These are phyloP conservation scores for Alternaria rosae DNA, from an alignment of 2,329 filamentous ascomycete species.

Conservation along the genomic window DNA sequence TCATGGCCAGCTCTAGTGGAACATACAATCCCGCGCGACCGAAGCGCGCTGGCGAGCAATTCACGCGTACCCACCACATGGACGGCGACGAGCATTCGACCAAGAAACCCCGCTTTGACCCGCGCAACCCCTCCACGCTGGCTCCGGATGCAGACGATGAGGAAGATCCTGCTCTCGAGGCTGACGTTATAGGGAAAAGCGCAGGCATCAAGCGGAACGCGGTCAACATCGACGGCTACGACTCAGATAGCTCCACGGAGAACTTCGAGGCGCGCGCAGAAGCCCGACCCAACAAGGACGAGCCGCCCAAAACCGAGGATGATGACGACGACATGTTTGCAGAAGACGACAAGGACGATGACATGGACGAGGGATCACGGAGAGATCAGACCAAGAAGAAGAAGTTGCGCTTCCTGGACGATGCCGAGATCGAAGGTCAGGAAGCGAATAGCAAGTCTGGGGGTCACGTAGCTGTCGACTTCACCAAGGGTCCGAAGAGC, in stretches of 20 bases:
- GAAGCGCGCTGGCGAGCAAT: constrained; percentile 83
- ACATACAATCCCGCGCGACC: constrained; percentile 69
- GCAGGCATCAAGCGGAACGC: constrained; percentile 86
- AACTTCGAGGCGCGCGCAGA: constrained; percentile 80
- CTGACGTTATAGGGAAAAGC: constrained; percentile 85
- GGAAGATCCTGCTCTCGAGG: constrained; percentile 80
- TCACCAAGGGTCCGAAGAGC: constrained; percentile 54
- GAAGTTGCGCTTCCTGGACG: constrained; percentile 66
- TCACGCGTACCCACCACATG: constrained; percentile 75
- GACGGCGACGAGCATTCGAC: constrained; percentile 61
- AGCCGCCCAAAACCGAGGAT: constrained; percentile 52
- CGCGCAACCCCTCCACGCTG: constrained; percentile 91
- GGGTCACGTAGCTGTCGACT: constrained; percentile 67
- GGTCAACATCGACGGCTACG: constrained; percentile 96
- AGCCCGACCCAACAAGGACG: constrained; percentile 57
- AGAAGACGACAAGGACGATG: constrained; percentile 65
- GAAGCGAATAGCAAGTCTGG: constrained; percentile 76
- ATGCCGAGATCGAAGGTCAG: constrained; percentile 79
- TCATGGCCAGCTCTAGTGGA: constrained; percentile 41
- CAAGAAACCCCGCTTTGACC: constrained; percentile 91
- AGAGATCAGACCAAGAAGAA: constrained; percentile 68
- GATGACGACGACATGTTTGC: constrained; percentile 86
- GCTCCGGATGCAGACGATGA: constrained; percentile 81
- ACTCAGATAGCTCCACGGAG: constrained; percentile 91
- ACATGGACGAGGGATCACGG: constrained; percentile 61